These are phyloP conservation scores for Hyaloscypha variabilis DNA, from an alignment of 495 filamentous ascomycete genomes.

Conservation along the genomic window DNA sequence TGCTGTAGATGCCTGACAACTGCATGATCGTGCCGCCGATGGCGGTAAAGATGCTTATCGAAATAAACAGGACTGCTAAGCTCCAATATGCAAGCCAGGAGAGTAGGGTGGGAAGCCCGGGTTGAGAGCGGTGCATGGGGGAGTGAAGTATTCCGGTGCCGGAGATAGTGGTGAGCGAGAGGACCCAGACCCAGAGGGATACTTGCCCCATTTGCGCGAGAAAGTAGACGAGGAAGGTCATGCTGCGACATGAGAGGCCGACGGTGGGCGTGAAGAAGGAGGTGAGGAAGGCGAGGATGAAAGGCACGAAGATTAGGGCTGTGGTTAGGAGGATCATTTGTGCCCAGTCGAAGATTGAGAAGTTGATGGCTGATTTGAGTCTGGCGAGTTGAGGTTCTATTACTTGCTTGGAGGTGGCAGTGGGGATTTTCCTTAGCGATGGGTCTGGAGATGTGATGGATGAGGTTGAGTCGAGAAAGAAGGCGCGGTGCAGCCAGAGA, in stretches of 20 bases:
- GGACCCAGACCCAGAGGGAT: constrained; percentile 31
- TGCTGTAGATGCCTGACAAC: constrained; percentile 16
- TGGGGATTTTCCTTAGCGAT: constrained; percentile 24
- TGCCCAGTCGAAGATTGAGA: constrained; percentile 27
- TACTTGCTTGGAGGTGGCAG: too few species aligned
- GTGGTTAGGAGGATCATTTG: constrained; percentile 29
- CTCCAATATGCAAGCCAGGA: not conserved
- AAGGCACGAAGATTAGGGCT: constrained; percentile 33
- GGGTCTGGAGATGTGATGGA: too few species aligned
- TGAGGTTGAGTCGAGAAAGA: not conserved
- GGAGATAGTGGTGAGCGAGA: not conserved
- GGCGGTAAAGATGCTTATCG: constrained; percentile 3
- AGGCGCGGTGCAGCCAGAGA: constrained; percentile 8
- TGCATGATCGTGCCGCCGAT: constrained; percentile 17
- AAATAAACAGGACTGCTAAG: not conserved
- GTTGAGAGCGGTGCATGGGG: not conserved
- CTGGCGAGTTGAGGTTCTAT: not conserved
- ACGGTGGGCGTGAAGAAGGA: constrained; percentile 41
- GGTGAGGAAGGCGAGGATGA: constrained; percentile 39
- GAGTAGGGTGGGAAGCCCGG: not conserved
- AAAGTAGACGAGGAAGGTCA: constrained; percentile 45
- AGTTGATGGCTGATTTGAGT: not conserved
- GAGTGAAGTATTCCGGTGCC: not conserved
- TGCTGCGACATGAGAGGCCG: constrained; percentile 44
- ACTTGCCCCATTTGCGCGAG: constrained; percentile 38